phyloP scores from a whole-genome alignment of 352 stramenopile species.

The Phytophthora ramorum region DNA sequence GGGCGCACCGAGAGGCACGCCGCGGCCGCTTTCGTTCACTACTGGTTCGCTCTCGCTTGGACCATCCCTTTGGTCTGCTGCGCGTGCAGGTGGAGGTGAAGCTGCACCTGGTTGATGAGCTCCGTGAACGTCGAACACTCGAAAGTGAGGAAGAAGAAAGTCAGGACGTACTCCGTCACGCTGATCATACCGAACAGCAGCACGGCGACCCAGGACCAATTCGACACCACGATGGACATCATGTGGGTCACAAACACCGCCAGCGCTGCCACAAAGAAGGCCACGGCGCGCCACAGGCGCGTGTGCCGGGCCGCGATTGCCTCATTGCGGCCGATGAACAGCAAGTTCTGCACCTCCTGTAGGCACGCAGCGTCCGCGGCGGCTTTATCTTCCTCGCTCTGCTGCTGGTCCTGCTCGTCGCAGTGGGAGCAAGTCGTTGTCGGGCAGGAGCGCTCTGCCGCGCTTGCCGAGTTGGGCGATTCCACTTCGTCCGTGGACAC shows the following conservation, averaged over 20 bases:
- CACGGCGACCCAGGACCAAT: constrained; percentile 42
- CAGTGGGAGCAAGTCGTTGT: constrained; percentile 57
- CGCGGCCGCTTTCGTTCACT: constrained; percentile 13
- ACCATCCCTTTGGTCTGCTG: constrained; percentile 20
- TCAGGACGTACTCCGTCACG: constrained; percentile 70
- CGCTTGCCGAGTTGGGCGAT: constrained; percentile 12
- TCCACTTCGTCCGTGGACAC: constrained; percentile 30
- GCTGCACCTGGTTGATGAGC: constrained; percentile 68
- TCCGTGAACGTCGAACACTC: constrained; percentile 87
- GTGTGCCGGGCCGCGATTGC: constrained; percentile 47
- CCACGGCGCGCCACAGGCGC: constrained; percentile 46
- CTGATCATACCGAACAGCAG: constrained; percentile 46
- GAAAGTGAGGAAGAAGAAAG: constrained; percentile 84
- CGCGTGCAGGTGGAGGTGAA: constrained; percentile 53
- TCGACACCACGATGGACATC: constrained; percentile 38
- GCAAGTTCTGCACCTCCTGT: constrained; percentile 51
- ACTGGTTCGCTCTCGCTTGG: constrained; percentile 14
- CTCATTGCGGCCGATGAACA: constrained; percentile 48
- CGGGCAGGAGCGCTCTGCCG: constrained; percentile 25
- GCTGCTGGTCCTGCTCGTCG: constrained; percentile 40
- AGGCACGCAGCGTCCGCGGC: constrained; percentile 39
- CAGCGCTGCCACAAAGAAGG: constrained; percentile 41
- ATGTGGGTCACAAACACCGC: constrained; percentile 41
- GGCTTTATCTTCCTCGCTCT: constrained; percentile 32
- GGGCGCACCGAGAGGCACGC: constrained; percentile 19